Evolutionary conservation across 148 eudicot species (phyloP).

Genomic region (Rheum nobile): DNA sequence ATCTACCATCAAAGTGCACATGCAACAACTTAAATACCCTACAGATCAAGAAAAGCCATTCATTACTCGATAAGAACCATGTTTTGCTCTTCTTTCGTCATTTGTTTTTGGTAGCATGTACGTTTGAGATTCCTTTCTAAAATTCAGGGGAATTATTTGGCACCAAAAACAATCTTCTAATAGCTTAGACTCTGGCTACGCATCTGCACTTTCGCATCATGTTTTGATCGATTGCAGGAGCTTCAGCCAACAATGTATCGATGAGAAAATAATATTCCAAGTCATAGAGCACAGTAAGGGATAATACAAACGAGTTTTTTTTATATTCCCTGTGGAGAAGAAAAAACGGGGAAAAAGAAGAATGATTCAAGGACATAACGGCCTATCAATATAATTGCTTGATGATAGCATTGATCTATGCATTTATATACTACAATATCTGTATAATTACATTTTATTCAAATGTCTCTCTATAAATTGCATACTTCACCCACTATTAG

Average conservation of each 20-base stretch:
- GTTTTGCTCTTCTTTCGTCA: too few relatives aligned
- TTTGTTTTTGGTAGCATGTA: too few relatives aligned
- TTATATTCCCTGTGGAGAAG: too few relatives aligned
- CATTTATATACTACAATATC: neutral
- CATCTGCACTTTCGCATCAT: neutral
- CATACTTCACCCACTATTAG: neutral
- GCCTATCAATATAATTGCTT: neutral
- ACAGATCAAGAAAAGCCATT: too few relatives aligned
- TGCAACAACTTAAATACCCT: too few relatives aligned
- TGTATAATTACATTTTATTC: slow-evolving; percentile 1
- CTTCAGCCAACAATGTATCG: neutral
- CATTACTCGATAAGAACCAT: too few relatives aligned
- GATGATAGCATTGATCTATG: neutral
- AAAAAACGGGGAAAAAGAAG: neutral
- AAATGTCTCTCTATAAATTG: neutral
- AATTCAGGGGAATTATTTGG: too few relatives aligned
- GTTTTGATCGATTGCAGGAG: neutral
- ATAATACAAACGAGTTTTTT: neutral
- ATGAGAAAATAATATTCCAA: neutral
- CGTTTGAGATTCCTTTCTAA: too few relatives aligned
- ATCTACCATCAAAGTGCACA: too few relatives aligned
- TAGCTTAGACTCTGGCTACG: too few relatives aligned
- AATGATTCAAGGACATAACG: neutral
- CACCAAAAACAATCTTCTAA: too few relatives aligned
- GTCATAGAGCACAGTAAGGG: neutral